phyloP scores from a whole-genome alignment of 2,329 filamentous ascomycete genomes.

The Monosporascus sp. region DNA sequence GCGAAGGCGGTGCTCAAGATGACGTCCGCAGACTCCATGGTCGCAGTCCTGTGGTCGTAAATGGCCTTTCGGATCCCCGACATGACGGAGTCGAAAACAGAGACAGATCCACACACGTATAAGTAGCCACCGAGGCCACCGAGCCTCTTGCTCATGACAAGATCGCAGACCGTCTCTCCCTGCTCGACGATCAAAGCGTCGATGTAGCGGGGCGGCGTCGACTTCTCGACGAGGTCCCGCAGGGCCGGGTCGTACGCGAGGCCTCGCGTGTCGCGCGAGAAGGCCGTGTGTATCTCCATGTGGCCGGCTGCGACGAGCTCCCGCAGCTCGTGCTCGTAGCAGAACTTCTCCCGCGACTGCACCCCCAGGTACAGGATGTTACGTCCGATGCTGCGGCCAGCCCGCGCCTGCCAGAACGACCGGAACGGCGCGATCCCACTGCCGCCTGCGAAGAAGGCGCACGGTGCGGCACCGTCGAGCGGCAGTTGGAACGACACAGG shows the following conservation, averaged over 20 bases:
- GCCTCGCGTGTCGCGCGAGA: slow-evolving; percentile 45
- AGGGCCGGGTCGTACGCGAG: slow-evolving; percentile 37
- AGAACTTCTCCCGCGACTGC: slow-evolving; percentile 47
- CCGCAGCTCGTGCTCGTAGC: slow-evolving; percentile 44
- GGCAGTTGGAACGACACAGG: slow-evolving; percentile 48
- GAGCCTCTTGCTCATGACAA: slow-evolving; percentile 53
- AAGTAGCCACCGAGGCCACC: slow-evolving; percentile 44
- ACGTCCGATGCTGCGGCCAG: slow-evolving; percentile 29
- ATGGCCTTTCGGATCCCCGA: slow-evolving; percentile 50
- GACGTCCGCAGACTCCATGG: slow-evolving; percentile 44
- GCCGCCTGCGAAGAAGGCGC: slow-evolving; percentile 49
- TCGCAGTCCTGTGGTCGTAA: slow-evolving; percentile 46
- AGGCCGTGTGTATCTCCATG: slow-evolving; percentile 49
- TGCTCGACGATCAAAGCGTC: slow-evolving; percentile 47
- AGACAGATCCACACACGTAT: slow-evolving; percentile 44
- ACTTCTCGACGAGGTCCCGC: slow-evolving; percentile 42
- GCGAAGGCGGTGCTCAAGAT: slow-evolving; percentile 49
- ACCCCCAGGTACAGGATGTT: slow-evolving; percentile 48
- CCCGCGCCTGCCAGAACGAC: slow-evolving; percentile 42
- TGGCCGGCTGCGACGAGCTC: slow-evolving; percentile 39
- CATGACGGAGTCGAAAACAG: slow-evolving; percentile 50
- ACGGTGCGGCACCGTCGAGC: slow-evolving; percentile 42
- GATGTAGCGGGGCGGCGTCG: slow-evolving; percentile 46
- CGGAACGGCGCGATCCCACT: slow-evolving; percentile 50
- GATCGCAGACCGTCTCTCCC: slow-evolving; percentile 43